Evolutionary conservation across 192 early-diverging fungal species (phyloP), one percentile per base, ranked within the genome.

Genomic region (Entomortierella chlamydospora): DNA sequence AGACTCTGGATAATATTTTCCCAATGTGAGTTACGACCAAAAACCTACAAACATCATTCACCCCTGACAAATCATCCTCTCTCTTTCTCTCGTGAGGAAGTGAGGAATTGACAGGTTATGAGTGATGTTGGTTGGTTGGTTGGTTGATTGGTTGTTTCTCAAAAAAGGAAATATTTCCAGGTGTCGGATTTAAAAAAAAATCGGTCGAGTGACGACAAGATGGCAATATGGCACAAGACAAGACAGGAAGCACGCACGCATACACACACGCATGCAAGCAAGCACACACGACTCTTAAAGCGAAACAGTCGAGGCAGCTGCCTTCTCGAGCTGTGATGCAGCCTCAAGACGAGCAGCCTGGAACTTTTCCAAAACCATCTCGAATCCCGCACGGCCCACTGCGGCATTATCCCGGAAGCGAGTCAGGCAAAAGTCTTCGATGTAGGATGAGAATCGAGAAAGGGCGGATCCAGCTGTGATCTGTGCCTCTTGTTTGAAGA

Each of bases 401-500:
- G 81, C 84, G 22, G 98, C 94, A 82, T 99, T 99, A 45, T 94
- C 89, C 73, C 94, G 73, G 89, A 99, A 99, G 26, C 95, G 87
- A 45, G 86, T 90, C 68, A 94, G 84, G 61, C 91, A 95, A 49
- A 92, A 91, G 59, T 96, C 93, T 73, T 98, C 95, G n/a, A 98
- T 82, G 43, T 93, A 83, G 57, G 84, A 87, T 12, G 89, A 87
- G 72, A 94, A 87, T 22, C 89, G 70, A 26, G 84, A 89, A 29
- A 96, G 73, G 0, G 92, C 88, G 20, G 86, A 86, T n/a, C 90
- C 88, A 13, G 94, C 95, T 29, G 89, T 87, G 59, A 99, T 91
- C 64, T 92, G 78, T 11, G 96, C 97, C 57, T 92, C 88, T 66
- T 98, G 96, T 22, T 84, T 82, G 57, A 99, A 98, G 60, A 89